A percentile compares a stretch with the other conserved stretches of the same genome.
Conservation (phyloP, 108 stramenopile species). For the Heterococcus sp. region DNA sequence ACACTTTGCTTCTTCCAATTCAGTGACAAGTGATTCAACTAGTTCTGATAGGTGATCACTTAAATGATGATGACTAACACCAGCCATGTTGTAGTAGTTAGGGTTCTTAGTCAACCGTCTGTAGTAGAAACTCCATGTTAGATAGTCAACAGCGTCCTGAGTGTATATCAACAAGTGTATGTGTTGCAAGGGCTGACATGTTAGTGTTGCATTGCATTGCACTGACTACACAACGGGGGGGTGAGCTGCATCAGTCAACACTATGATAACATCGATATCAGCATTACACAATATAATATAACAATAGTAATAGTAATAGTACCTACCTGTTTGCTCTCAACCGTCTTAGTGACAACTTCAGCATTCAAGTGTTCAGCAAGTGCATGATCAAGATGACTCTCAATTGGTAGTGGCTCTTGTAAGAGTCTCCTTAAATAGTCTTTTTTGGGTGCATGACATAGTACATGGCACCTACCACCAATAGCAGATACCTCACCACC, state of each 20-base stretch:
- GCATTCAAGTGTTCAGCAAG: conserved; percentile 96
- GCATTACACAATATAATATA: too few species aligned
- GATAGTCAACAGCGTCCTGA: conserved; percentile 94
- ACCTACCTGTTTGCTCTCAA: conserved; percentile 69
- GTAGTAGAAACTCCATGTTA: conserved; percentile 97
- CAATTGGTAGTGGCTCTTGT: conserved; percentile 93
- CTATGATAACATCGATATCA: too few species aligned
- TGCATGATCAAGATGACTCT: conserved; percentile 89
- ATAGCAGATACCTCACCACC: too few species aligned
- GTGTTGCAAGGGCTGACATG: not conserved
- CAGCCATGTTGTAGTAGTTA: conserved; percentile 94
- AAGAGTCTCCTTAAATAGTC: conserved; percentile 86
- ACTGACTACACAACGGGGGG: too few species aligned
- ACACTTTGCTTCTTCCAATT: conserved; percentile 87
- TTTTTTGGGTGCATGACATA: conserved; percentile 90
- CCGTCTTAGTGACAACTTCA: conserved; percentile 89
- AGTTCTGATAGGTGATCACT: conserved; percentile 97
- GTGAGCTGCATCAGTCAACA: too few species aligned
- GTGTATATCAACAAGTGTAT: too few species aligned
- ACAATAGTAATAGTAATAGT: too few species aligned
- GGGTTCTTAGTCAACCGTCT: conserved; percentile 95
- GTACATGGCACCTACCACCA: conserved; percentile 44
- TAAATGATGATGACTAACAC: conserved; percentile 80
- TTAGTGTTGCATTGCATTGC: not conserved
- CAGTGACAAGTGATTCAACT: conserved; percentile 88